phyloP scores from a whole-genome alignment of 2,329 filamentous ascomycete species.

The Chaetomium globosum region DNA sequence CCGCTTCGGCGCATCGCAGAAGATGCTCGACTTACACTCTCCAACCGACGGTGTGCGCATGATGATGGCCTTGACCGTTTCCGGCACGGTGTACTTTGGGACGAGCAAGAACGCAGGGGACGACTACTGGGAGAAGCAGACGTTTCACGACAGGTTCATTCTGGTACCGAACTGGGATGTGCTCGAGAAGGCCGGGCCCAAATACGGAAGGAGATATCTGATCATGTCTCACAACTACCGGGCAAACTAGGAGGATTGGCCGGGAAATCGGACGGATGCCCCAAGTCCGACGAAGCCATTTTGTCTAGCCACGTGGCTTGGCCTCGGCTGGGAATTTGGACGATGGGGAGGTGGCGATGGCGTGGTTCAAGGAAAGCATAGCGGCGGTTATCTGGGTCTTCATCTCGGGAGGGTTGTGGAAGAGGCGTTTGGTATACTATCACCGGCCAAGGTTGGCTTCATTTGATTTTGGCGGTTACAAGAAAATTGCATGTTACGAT shows the following conservation, averaged over 20 bases:
- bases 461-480: background rate
- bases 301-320: background rate
- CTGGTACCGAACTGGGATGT: slow-evolving; percentile 75
- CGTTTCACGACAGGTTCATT: slow-evolving; percentile 79
- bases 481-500: background rate
- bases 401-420: background rate
- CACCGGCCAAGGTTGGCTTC: background rate
- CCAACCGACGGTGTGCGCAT: slow-evolving; percentile 69
- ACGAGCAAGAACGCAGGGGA: slow-evolving; percentile 57
- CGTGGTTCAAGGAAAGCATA: background rate
- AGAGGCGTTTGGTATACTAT: slow-evolving; percentile 17
- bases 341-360: background rate
- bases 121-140: slow-evolving; percentile 53
- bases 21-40: slow-evolving; percentile 45
- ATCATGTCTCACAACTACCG: slow-evolving; percentile 75
- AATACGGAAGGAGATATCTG: slow-evolving; percentile 62
- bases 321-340: background rate
- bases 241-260: slow-evolving; percentile 45
- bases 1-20: slow-evolving; percentile 56
- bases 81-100: slow-evolving; percentile 71
- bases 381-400: background rate
- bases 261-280: background rate
- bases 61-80: slow-evolving; percentile 64
- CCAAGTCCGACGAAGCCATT: too few species aligned
- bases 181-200: slow-evolving; percentile 55